Percentiles rank a stretch among this genome's conserved stretches.
These are phyloP conservation scores for Glycine soja DNA, from an alignment of 306 rosid species.

Conservation along the genomic window DNA sequence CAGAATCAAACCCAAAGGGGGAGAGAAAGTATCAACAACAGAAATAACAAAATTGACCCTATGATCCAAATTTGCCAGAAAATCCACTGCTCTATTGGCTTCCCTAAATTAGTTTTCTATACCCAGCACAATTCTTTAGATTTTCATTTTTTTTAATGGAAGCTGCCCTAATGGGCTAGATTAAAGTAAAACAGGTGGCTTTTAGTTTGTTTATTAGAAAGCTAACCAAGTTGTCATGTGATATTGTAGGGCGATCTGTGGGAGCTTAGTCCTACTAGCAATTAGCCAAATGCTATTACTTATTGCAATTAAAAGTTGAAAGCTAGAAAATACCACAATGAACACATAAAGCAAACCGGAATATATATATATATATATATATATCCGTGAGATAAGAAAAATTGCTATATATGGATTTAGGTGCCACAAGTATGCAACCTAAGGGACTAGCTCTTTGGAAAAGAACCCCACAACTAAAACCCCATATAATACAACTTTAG, in stretches of 20 bases:
- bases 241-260: slow-evolving; percentile 40
- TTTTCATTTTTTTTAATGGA: slow-evolving; percentile 3
- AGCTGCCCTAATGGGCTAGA: slow-evolving; percentile 1
- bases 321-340: not conserved
- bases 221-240: slow-evolving; percentile 47
- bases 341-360: not conserved
- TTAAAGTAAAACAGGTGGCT: slow-evolving; percentile 43
- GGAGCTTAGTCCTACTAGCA: slow-evolving; percentile 29
- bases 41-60: too few species aligned
- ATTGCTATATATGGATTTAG: not conserved
- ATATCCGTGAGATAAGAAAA: slow-evolving; percentile 11
- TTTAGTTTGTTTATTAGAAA: slow-evolving; percentile 40
- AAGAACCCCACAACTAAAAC: slow-evolving; percentile 52
- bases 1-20: too few species aligned
- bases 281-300: not conserved
- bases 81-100: too few species aligned
- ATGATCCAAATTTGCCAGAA: too few species aligned
- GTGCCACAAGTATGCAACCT: slow-evolving; percentile 31
- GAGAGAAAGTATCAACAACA: too few species aligned
- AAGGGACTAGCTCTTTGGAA: slow-evolving; percentile 46
- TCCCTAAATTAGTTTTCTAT: not conserved
- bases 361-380: not conserved
- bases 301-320: not conserved
- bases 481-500: slow-evolving; percentile 65
- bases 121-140: not conserved